Evolutionary conservation across 1,139 yeast genomes (phyloP).

Genomic region (Martiniozyma asiatica): DNA sequence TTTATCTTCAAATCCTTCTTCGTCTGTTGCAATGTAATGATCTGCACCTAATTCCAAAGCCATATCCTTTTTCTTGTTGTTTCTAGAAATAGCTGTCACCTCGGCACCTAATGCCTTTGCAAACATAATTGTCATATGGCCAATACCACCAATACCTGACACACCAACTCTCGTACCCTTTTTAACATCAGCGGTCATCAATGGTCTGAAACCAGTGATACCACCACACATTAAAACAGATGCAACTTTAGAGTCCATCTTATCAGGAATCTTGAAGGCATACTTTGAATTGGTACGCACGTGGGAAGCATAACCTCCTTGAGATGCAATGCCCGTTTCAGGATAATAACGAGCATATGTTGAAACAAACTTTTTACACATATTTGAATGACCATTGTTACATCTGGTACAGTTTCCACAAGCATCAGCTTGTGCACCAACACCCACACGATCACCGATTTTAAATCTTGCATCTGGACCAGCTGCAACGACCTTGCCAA

Average conservation of each 20-base stretch:
- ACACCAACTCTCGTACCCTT: constrained; percentile 35
- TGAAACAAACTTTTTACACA: constrained; percentile 28
- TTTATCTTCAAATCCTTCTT: constrained; percentile 21
- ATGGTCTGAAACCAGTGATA: constrained; percentile 45
- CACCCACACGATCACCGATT: constrained; percentile 52
- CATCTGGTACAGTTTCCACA: constrained; percentile 42
- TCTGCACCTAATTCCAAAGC: constrained; percentile 44
- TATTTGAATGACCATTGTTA: constrained; percentile 30
- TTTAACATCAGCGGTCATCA: constrained; percentile 29
- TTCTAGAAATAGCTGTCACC: constrained; percentile 43
- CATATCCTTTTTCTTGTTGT: constrained; percentile 34
- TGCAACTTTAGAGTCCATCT: constrained; percentile 30
- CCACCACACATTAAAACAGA: constrained; percentile 65
- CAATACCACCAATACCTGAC: constrained; percentile 48
- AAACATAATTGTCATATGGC: constrained; percentile 44
- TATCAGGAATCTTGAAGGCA: constrained; percentile 44
- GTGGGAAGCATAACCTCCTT: constrained; percentile 54
- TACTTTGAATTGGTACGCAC: constrained; percentile 38
- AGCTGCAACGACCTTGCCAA: constrained; percentile 29
- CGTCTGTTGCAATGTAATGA: constrained; percentile 38
- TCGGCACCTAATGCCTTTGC: constrained; percentile 48
- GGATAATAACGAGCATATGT: constrained; percentile 32
- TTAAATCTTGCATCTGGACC: constrained; percentile 31
- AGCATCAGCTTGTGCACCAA: constrained; percentile 41
- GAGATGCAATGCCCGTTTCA: constrained; percentile 27